Conservation (phyloP, 2,329 filamentous ascomycete species). For the Phialophora chinensis region DNA sequence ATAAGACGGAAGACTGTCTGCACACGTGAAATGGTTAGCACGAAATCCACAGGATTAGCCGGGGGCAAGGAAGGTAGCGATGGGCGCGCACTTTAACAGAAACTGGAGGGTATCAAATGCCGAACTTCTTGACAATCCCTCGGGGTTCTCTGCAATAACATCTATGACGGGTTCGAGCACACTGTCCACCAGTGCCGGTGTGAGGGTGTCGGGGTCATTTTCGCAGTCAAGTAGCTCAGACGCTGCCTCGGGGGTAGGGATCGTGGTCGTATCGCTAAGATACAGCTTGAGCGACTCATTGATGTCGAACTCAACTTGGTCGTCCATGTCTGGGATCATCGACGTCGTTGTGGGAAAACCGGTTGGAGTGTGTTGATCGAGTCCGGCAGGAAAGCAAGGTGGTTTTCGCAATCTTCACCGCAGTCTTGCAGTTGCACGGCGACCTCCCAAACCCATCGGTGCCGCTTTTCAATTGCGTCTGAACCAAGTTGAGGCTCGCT, state of each 20-base stretch:
- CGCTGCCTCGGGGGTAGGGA: conserved; percentile 86
- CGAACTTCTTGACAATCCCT: conserved; percentile 77
- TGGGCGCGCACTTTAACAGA: conserved; percentile 84
- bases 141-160: conserved; percentile 87
- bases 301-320: conserved; percentile 82
- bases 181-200: conserved; percentile 77
- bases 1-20: conserved; percentile 82
- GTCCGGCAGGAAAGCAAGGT: neutral
- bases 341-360: neutral
- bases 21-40: conserved; percentile 67
- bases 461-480: neutral
- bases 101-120: conserved; percentile 94
- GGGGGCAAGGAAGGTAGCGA: conserved; percentile 5
- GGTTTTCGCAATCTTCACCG: conserved; percentile 6
- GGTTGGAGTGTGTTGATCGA: neutral
- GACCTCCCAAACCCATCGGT: neutral
- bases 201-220: conserved; percentile 83
- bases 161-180: conserved; percentile 92
- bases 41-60: conserved; percentile 52
- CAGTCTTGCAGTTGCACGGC: neutral
- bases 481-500: neutral
- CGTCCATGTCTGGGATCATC: conserved; percentile 58
- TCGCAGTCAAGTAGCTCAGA: conserved; percentile 86
- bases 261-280: conserved; percentile 85
- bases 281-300: conserved; percentile 96